These are phyloP conservation scores for Scleroderma citrinum DNA, from an alignment of 768 basidiomycete genomes.

Conservation along the genomic window DNA sequence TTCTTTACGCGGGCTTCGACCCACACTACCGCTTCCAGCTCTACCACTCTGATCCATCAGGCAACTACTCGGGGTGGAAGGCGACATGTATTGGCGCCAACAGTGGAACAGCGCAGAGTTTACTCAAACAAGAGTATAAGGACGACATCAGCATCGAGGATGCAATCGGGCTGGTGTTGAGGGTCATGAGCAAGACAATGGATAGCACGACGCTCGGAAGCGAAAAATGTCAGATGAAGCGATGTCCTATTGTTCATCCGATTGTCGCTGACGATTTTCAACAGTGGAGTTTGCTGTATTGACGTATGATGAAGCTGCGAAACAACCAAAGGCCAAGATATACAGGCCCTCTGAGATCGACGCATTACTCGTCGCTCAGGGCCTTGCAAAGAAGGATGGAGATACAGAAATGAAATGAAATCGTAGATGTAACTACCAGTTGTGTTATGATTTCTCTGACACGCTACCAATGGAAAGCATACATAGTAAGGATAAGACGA, in stretches of 20 bases:
- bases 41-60: conserved; percentile 97
- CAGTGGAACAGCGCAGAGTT: conserved; percentile 90
- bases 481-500: too few relatives aligned
- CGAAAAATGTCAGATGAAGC: conserved; percentile 74
- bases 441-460: not conserved
- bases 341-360: conserved; percentile 88
- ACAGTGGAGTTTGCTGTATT: conserved; percentile 95
- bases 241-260: not conserved
- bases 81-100: conserved; percentile 99
- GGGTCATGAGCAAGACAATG: conserved; percentile 99
- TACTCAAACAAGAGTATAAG: conserved; percentile 98
- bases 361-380: conserved; percentile 69
- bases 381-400: conserved; percentile 83
- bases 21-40: conserved; percentile 94
- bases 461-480: not conserved
- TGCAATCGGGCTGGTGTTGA: conserved; percentile 85
- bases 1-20: conserved; percentile 96
- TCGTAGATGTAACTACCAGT: conserved; percentile 22
- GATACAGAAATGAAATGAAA: conserved; percentile 83
- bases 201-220: conserved; percentile 94
- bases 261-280: conserved; percentile 1
- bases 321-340: conserved; percentile 85
- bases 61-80: conserved; percentile 98
- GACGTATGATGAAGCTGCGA: conserved; percentile 71
- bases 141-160: conserved; percentile 90